Evolutionary conservation across 768 basidiomycete species (phyloP).

Genomic region (Macrolepiota albuminosa): DNA sequence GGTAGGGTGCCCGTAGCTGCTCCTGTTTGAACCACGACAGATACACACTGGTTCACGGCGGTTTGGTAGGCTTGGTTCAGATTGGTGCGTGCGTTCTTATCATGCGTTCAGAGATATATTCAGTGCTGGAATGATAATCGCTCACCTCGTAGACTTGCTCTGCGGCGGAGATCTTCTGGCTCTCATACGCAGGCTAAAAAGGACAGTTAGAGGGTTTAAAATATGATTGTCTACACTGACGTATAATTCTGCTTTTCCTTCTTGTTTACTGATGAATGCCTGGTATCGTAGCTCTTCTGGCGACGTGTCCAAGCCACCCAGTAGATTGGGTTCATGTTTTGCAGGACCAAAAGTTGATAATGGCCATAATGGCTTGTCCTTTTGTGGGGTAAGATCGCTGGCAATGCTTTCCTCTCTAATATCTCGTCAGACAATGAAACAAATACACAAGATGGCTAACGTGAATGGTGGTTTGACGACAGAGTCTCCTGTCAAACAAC

Average conservation of each 20-base stretch:
- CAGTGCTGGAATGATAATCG: background rate
- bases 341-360: constrained; percentile 74
- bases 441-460: background rate
- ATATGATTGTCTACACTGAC: constrained; percentile 36
- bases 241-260: constrained; percentile 59
- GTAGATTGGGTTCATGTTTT: constrained; percentile 65
- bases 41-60: constrained; percentile 40
- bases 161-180: constrained; percentile 47
- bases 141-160: constrained; percentile 39
- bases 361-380: constrained; percentile 76
- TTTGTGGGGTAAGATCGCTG: constrained; percentile 53
- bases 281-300: constrained; percentile 75
- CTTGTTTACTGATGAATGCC: constrained; percentile 50
- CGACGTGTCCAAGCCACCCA: constrained; percentile 66
- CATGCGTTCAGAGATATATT: background rate
- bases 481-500: constrained; percentile 5
- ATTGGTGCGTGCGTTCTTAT: constrained; percentile 46
- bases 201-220: background rate
- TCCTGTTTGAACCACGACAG: constrained; percentile 17
- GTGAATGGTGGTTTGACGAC: constrained; percentile 28
- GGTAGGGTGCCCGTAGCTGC: constrained; percentile 13
- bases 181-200: constrained; percentile 52
- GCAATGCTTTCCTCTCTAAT: constrained; percentile 56
- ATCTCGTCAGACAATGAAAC: background rate
- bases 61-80: constrained; percentile 45